Evolutionary conservation across 2,329 filamentous ascomycete species (phyloP).

Genomic region (Coniochaeta sp.): DNA sequence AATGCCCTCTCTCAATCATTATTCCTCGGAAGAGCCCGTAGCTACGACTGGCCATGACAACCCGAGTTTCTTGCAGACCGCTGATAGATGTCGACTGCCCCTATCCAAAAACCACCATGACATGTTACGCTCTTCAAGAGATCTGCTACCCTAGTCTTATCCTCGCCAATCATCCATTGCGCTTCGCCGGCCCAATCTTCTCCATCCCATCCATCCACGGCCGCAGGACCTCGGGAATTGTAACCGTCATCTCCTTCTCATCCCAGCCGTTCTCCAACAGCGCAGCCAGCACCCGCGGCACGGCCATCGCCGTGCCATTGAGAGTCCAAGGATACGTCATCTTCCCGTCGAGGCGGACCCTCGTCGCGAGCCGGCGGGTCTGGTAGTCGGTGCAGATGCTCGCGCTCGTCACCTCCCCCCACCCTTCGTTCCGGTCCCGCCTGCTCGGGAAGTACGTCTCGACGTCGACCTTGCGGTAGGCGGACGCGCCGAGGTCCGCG

Average conservation of each 20-base stretch:
- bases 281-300: conserved; percentile 82
- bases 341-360: conserved; percentile 51
- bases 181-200: conserved; percentile 44
- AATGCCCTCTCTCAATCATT: no score
- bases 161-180: neutral
- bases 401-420: conserved; percentile 88
- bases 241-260: conserved; percentile 57
- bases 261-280: conserved; percentile 90
- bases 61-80: no score
- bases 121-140: no score
- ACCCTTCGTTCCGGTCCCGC: conserved; percentile 58
- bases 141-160: neutral
- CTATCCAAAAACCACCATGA: no score
- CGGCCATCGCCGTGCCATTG: conserved; percentile 89
- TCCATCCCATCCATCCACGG: conserved; percentile 77
- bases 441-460: conserved; percentile 90
- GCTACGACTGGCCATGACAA: no score
- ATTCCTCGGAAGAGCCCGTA: no score
- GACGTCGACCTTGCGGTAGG: conserved; percentile 82
- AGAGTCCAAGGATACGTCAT: conserved; percentile 78
- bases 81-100: no score
- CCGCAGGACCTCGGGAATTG: conserved; percentile 70
- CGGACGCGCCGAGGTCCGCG: conserved; percentile 81
- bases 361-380: conserved; percentile 71
- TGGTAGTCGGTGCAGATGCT: conserved; percentile 96